Evolutionary conservation across 441 rosid species (phyloP).

Genomic region (Hura crepitans): DNA sequence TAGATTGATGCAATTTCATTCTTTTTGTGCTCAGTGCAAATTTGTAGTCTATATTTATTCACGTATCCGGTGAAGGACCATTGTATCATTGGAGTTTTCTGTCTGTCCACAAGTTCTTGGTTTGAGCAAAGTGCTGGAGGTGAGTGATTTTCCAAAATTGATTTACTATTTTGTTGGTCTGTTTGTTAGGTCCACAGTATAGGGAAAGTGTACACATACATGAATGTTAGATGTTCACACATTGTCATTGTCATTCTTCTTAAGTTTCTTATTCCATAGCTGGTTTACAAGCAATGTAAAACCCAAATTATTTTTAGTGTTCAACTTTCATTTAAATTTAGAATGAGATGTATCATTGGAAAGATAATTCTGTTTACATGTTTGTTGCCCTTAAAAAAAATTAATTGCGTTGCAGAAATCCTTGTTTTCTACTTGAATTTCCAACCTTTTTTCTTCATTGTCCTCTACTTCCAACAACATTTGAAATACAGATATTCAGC

Average conservation of each 20-base stretch:
- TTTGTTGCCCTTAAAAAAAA: too few relatives aligned
- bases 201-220: slow-evolving; percentile 13
- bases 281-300: not conserved
- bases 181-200: not conserved
- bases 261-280: slow-evolving; percentile 10
- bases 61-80: slow-evolving; percentile 1
- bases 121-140: slow-evolving; percentile 7
- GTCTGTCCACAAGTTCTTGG: not conserved
- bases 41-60: slow-evolving; percentile 9
- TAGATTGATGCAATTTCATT: slow-evolving; percentile 12
- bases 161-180: not conserved
- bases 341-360: too few relatives aligned
- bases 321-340: not conserved
- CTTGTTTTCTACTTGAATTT: too few relatives aligned
- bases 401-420: too few relatives aligned
- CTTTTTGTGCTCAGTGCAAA: slow-evolving; percentile 2
- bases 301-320: not conserved
- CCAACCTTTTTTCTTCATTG: too few relatives aligned
- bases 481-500: too few relatives aligned
- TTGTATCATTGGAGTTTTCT: slow-evolving; percentile 9
- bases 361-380: too few relatives aligned
- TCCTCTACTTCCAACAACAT: too few relatives aligned
- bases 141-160: not conserved
- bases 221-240: slow-evolving; percentile 6
- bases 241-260: slow-evolving; percentile 20